Conservation (phyloP, 768 basidiomycete species). For the Pleurotus eryngii region DNA sequence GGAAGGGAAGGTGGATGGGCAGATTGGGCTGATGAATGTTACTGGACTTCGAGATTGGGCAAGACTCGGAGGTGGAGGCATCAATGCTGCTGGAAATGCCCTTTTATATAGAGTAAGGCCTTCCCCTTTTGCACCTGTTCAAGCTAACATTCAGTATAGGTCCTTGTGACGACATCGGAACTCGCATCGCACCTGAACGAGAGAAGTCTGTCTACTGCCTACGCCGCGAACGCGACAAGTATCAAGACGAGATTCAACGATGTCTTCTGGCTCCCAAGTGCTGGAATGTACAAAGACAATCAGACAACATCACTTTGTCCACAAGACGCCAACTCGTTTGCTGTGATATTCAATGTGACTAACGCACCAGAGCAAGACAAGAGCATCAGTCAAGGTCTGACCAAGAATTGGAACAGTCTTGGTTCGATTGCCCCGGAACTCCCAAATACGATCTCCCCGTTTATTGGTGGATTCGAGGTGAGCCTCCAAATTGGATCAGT, state of each 20-base stretch:
- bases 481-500: conserved; percentile 6
- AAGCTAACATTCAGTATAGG: conserved; percentile 24
- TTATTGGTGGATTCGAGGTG: conserved; percentile 57
- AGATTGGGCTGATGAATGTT: conserved; percentile 50
- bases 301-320: conserved; percentile 47
- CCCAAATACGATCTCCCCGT: conserved; percentile 57
- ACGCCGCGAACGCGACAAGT: conserved; percentile 41
- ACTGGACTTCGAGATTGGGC: conserved; percentile 60
- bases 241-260: conserved; percentile 49
- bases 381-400: conserved; percentile 44
- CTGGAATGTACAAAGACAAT: conserved; percentile 55
- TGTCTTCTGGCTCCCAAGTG: conserved; percentile 46
- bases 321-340: conserved; percentile 58
- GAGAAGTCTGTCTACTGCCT: conserved; percentile 30
- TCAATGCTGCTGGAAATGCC: conserved; percentile 56
- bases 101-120: conserved; percentile 41
- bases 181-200: conserved; percentile 40
- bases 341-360: conserved; percentile 51
- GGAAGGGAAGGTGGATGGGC: conserved; percentile 45
- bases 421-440: conserved; percentile 55
- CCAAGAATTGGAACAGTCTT: conserved; percentile 48
- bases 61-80: conserved; percentile 50
- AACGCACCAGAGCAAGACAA: conserved; percentile 31
- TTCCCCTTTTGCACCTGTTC: too few relatives aligned
- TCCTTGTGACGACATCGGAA: conserved; percentile 42